Percentiles rank a stretch among this genome's conserved stretches.
Evolutionary conservation across 495 filamentous ascomycete species (phyloP).

Genomic region (Aspergillus cristatus): DNA sequence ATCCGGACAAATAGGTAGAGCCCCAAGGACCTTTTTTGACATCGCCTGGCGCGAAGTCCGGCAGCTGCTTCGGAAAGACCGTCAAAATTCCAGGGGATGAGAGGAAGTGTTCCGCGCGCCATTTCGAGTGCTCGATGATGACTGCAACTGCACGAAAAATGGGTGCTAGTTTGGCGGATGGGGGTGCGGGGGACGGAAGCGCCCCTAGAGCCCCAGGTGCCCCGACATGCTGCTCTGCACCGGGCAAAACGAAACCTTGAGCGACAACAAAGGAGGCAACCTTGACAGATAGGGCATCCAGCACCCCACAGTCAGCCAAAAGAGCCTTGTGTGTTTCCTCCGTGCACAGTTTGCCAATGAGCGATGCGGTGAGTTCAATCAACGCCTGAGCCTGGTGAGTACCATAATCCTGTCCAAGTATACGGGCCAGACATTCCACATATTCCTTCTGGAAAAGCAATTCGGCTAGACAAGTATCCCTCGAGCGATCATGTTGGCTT

Average conservation of each 20-base stretch:
- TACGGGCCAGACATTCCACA: conserved; percentile 48
- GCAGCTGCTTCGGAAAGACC: conserved; percentile 50
- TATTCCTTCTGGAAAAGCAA: conserved; percentile 52
- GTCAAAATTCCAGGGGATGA: conserved; percentile 67
- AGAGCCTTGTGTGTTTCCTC: conserved; percentile 59
- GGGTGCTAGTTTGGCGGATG: conserved; percentile 50
- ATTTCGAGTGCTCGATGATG: conserved; percentile 72
- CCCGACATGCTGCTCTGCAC: conserved; percentile 29
- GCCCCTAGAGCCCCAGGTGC: conserved; percentile 23
- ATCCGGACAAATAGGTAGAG: conserved; percentile 33
- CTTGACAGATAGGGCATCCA: conserved; percentile 71
- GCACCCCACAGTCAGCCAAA: conserved; percentile 59
- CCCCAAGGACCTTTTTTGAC: conserved; percentile 42
- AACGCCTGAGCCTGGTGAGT: conserved; percentile 49
- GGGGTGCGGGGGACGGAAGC: conserved; percentile 45
- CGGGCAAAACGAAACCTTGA: conserved; percentile 56
- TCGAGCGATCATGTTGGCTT: conserved; percentile 32
- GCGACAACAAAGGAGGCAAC: conserved; percentile 64
- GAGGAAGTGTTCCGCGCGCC: conserved; percentile 66
- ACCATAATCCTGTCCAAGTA: conserved; percentile 51
- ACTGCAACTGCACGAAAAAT: conserved; percentile 73
- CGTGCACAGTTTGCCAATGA: conserved; percentile 62
- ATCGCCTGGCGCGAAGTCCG: conserved; percentile 32
- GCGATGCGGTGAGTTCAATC: conserved; percentile 53
- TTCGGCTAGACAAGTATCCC: conserved; percentile 47